These are phyloP conservation scores for Elsinoe fawcettii DNA, from an alignment of 2,329 filamentous ascomycete species.

Conservation along the genomic window DNA sequence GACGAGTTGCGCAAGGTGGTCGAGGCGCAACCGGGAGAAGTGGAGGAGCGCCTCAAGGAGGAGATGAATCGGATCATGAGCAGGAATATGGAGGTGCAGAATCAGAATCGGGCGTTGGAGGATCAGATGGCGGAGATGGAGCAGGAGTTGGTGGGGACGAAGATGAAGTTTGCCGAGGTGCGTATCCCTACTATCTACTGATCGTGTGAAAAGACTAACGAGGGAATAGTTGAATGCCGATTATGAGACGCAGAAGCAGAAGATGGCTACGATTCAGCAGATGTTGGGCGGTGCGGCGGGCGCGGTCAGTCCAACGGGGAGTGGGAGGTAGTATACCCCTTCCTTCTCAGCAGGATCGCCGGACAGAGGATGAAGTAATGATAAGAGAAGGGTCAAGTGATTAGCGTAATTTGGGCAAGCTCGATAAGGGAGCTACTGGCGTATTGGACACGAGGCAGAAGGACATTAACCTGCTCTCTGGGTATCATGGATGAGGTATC, in stretches of 20 bases:
- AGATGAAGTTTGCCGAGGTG: conserved; percentile 94
- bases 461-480: too few species aligned
- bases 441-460: too few species aligned
- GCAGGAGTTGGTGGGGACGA: conserved; percentile 82
- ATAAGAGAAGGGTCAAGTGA: neutral
- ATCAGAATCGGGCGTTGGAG: conserved; percentile 81
- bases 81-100: conserved; percentile 85
- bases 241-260: conserved; percentile 42
- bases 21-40: conserved; percentile 79
- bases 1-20: conserved; percentile 78
- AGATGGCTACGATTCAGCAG: conserved; percentile 40
- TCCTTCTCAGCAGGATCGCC: too few species aligned
- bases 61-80: conserved; percentile 92
- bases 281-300: conserved; percentile 29
- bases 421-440: too few species aligned
- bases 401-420: too few species aligned
- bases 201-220: neutral
- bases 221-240: conserved; percentile 39
- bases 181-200: conserved; percentile 30
- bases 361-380: neutral
- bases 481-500: too few species aligned
- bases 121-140: conserved; percentile 89
- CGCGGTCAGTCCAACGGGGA: neutral
- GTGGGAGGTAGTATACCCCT: conserved; percentile 2
- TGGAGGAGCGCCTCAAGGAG: conserved; percentile 70